phyloP scores from a whole-genome alignment of 2,329 filamentous ascomycete genomes.

The Alternaria sp. region DNA sequence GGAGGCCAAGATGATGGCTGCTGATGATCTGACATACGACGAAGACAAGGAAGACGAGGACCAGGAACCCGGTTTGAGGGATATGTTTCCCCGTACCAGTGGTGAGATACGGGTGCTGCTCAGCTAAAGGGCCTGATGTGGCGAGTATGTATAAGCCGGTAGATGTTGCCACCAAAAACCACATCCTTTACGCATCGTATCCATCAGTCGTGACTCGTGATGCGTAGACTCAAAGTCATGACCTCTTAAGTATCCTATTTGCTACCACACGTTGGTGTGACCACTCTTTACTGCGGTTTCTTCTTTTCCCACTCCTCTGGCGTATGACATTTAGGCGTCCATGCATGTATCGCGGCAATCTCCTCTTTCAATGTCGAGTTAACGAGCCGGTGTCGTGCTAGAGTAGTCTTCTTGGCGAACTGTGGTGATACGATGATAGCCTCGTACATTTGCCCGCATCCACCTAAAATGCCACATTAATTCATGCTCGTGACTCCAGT shows the following conservation, averaged over 20 bases:
- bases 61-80: constrained; percentile 54
- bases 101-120: constrained; percentile 69
- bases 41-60: constrained; percentile 48
- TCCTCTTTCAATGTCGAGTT: constrained; percentile 84
- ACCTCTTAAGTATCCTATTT: neutral
- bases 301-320: constrained; percentile 85
- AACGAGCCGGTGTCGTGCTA: constrained; percentile 85
- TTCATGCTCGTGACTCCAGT: neutral
- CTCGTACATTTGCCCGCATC: constrained; percentile 74
- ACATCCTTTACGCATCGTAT: neutral
- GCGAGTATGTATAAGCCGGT: neutral
- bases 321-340: constrained; percentile 93
- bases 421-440: constrained; percentile 68
- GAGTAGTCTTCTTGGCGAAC: constrained; percentile 65
- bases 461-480: constrained; percentile 56
- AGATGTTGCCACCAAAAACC: neutral
- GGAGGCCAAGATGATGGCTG: constrained; percentile 65
- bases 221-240: neutral
- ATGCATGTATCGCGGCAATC: constrained; percentile 90
- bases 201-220: neutral
- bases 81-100: constrained; percentile 68
- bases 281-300: constrained; percentile 47
- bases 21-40: constrained; percentile 59
- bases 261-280: neutral
- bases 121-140: constrained; percentile 52